phyloP scores from a whole-genome alignment of 768 basidiomycete species.

The Fomitopsis pulvina region DNA sequence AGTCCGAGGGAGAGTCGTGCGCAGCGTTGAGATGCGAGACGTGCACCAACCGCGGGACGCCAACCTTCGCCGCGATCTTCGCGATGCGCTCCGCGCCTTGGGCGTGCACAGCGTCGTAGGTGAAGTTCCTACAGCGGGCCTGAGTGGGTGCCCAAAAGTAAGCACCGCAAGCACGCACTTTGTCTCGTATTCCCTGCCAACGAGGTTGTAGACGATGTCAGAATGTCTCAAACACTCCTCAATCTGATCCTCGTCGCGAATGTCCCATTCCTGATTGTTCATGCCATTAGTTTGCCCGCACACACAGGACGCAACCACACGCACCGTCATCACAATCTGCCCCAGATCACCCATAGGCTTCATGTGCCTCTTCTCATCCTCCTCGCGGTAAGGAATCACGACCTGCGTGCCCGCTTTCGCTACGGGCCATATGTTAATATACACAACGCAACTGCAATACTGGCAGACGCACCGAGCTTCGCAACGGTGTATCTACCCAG shows the following conservation, averaged over 20 bases:
- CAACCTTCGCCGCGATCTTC: slow-evolving; percentile 63
- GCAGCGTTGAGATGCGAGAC: slow-evolving; percentile 94
- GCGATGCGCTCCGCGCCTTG: slow-evolving; percentile 84
- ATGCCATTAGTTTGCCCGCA: background rate
- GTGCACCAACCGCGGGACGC: slow-evolving; percentile 84
- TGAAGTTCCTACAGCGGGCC: slow-evolving; percentile 70
- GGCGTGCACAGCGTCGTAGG: slow-evolving; percentile 75
- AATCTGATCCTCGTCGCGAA: slow-evolving; percentile 85
- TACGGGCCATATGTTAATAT: slow-evolving; percentile 20
- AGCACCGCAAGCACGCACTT: slow-evolving; percentile 52
- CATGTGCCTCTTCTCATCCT: slow-evolving; percentile 85
- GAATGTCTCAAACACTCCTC: slow-evolving; percentile 92
- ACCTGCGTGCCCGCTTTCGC: slow-evolving; percentile 92
- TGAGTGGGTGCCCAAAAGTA: background rate
- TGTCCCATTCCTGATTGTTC: slow-evolving; percentile 81
- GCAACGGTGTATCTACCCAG: slow-evolving; percentile 90
- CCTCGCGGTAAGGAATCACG: slow-evolving; percentile 90
- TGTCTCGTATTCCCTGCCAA: slow-evolving; percentile 91
- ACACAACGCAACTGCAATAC: slow-evolving; percentile 5
- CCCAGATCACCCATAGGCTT: slow-evolving; percentile 95
- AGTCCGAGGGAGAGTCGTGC: slow-evolving; percentile 65
- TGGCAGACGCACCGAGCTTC: slow-evolving; percentile 68
- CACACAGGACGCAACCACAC: slow-evolving; percentile 11
- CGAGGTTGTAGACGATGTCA: slow-evolving; percentile 94
- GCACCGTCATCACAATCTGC: slow-evolving; percentile 90